Evolutionary conservation across 768 basidiomycete species (phyloP), one percentile per base, ranked within the genome.

Genomic region (Pleurotus sapidus): DNA sequence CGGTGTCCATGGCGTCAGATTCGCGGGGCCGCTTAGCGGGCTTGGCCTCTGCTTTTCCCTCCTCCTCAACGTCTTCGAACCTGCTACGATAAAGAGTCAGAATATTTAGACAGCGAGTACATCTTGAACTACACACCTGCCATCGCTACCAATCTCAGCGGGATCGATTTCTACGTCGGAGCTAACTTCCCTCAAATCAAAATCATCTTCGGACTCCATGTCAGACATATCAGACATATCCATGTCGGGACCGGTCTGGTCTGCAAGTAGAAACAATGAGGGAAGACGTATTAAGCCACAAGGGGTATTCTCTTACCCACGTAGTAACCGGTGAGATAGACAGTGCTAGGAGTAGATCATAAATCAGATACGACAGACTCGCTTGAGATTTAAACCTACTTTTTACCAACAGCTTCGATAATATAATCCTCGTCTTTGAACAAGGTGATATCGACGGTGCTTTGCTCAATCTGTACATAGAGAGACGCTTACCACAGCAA

Each of bases 251-350:
- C 73, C 70, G 4, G 63, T 58, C 67, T 89, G 86, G 62, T 87
- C 88, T 89, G 57, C 24, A 30, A 25, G 30, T 51, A 51, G n/a
- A 49, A 43, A 50, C 56, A 17, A 53, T 38, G 3, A 46, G 17
- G 45, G 48, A 49, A 60, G 18, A 18, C 53, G 25, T 23, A 24
- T 34, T 15, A 56, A 14, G 15, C 2, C 30, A 20, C 39, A 47
- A 43, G 34, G 15, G 12, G 18, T 56, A 37, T 54, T 58, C 40
- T 66, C 77, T 46, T 70, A 89, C 89, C 84, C 68, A 95, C 83
- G 71, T 93, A 94, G 72, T 94, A 93, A 55, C 93, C 93, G 60
- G 87, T 85, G 59, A 95, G 72, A 72, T 92, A 84, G 49, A 94
- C 78, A 49, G 87, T 74, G 69, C 88, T 91, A 56, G 3, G 5